These are phyloP conservation scores for Leishmania amazonensis DNA, from an alignment of 208 protist genomes.

Conservation along the genomic window DNA sequence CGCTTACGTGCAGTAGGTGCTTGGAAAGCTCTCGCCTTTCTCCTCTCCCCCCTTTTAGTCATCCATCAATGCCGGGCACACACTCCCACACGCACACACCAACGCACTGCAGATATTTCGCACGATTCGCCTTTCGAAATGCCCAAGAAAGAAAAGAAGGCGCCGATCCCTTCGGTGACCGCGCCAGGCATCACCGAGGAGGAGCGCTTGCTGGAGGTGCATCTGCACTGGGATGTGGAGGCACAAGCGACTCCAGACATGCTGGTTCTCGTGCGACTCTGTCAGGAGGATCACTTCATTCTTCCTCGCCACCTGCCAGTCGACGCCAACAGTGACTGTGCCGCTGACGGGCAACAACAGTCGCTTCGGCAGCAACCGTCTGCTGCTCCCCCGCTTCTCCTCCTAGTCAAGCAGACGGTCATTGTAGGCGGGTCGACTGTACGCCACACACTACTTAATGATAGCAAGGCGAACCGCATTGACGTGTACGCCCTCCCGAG, in stretches of 20 bases:
- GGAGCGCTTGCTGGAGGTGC: constrained; percentile 27
- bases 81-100: background rate
- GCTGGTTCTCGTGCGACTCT: constrained; percentile 28
- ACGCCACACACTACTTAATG: constrained; percentile 20
- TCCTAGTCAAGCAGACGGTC: constrained; percentile 13
- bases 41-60: background rate
- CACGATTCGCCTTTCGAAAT: background rate
- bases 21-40: background rate
- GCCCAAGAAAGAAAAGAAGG: constrained; percentile 32
- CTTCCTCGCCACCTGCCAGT: constrained; percentile 12
- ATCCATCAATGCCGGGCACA: background rate
- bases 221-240: constrained; percentile 2
- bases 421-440: constrained; percentile 2
- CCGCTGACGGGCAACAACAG: background rate
- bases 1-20: background rate
- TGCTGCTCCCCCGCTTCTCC: constrained; percentile 26
- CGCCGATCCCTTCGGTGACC: background rate
- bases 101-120: background rate
- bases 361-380: background rate
- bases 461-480: constrained; percentile 20
- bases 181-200: constrained; percentile 18
- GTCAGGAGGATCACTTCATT: constrained; percentile 21
- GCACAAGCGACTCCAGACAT: constrained; percentile 8
- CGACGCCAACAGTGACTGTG: constrained; percentile 21
- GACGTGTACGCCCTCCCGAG: constrained; percentile 22